Base-by-base conservation (phyloP, 768 basidiomycete species). In the Termitomyces sp. region DNA sequence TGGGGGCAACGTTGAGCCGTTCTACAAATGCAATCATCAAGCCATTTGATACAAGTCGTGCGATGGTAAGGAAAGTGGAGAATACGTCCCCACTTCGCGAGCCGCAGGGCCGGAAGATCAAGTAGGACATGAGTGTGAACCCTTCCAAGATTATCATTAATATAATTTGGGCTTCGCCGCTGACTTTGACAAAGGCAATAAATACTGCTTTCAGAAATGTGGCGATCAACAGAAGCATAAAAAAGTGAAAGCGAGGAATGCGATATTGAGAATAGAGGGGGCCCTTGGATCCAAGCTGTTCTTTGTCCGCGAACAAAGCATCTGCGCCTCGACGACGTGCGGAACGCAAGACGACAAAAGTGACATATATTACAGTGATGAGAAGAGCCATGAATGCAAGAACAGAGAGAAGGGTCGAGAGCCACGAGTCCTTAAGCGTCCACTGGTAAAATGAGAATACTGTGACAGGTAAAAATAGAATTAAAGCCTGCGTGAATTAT, bases 381-480 rank as follows among this genome's bases (percentile, higher is more conserved):
- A 81, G 49, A 37, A 91, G 73, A 50, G 72, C 74, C 50, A 91
- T 67, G 70, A 95, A 76, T 11, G 82, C 72, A 60, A 96, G 68
- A 61, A 89, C 88, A 2, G 94, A 91, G 45, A 98, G 79, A 40
- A 96, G 77, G 66, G 87, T 81, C 0, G 94, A 83, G 2, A 96
- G 79, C 88, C 92, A 94, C 0, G 94, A 95, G 73, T 98, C 94
- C 61, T 84, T 77, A 63, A 95, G 78, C 0, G 91, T 92, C 92
- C 95, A 98, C 72, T 98, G 95, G 72, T 89, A 94, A 69, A 97
- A 83, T 8, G 85, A 79, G 66, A 97, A 92, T 63, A 90, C 83
- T 63, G 86, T 73, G 61, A 94, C 76, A 9, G 96, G 96, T 54
- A 84, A 77, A 65, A 86, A 77, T 31, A 80, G 74, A 49, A 92